A percentile compares a stretch with the other conserved stretches of the same genome.
These are phyloP conservation scores for Gynostemma pentaphyllum DNA, from an alignment of 306 rosid species.

Conservation along the genomic window DNA sequence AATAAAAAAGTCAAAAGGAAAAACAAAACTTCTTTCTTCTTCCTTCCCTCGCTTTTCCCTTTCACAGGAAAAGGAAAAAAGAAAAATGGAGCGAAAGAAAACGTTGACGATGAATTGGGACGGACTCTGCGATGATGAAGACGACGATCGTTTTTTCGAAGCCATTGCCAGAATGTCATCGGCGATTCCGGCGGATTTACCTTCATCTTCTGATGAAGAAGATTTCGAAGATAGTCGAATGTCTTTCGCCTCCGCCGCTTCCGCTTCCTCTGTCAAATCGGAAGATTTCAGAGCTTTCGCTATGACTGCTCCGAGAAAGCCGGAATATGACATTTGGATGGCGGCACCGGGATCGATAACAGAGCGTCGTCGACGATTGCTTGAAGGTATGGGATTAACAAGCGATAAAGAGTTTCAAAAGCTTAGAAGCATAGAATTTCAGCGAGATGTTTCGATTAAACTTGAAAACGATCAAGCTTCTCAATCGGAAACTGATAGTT, in stretches of 20 bases:
- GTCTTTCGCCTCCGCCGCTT: constrained; percentile 46
- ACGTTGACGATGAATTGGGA: constrained; percentile 51
- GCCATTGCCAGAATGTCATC: constrained; percentile 30
- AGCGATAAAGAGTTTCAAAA: constrained; percentile 25
- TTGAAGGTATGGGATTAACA: constrained; percentile 58
- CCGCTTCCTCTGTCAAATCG: constrained; percentile 28
- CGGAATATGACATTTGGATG: constrained; percentile 69
- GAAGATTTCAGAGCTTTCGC: constrained; percentile 6
- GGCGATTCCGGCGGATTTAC: constrained; percentile 20
- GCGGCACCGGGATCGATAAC: constrained; percentile 54
- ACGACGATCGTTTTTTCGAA: constrained; percentile 53
- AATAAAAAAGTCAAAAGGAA: background rate
- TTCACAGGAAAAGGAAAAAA: constrained; percentile 11
- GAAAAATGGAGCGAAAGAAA: constrained; percentile 33
- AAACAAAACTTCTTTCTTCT: background rate
- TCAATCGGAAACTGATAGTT: background rate
- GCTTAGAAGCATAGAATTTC: constrained; percentile 8
- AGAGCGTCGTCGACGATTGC: constrained; percentile 40
- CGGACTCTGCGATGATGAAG: constrained; percentile 37
- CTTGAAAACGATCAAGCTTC: background rate
- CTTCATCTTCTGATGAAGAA: constrained; percentile 30
- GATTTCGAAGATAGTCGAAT: constrained; percentile 43
- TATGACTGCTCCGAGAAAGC: background rate
- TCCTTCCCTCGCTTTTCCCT: background rate
- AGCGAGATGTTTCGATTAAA: constrained; percentile 12